These are phyloP conservation scores for Centrapalus pauciflorus DNA, from an alignment of 129 eudicot genomes.

Conservation along the genomic window DNA sequence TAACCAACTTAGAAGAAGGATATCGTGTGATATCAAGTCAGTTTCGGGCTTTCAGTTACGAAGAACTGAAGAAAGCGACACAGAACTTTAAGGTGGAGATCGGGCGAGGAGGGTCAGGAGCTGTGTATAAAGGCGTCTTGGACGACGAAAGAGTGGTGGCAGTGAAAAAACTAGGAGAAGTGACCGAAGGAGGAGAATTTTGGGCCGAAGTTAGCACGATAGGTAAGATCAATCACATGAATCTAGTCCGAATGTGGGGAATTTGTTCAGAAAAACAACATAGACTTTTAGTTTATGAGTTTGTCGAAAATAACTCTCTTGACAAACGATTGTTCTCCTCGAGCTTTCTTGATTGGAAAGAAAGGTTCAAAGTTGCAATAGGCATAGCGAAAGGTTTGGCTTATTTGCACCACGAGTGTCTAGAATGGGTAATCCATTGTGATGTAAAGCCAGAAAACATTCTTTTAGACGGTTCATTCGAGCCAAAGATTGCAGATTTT, in stretches of 20 bases:
- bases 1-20: conserved; percentile 36
- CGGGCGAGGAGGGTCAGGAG: conserved; percentile 49
- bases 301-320: conserved; percentile 38
- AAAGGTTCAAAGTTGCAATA: conserved; percentile 39
- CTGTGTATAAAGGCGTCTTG: conserved; percentile 40
- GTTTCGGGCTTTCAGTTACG: conserved; percentile 34
- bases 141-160: conserved; percentile 36
- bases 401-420: conserved; percentile 56
- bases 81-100: conserved; percentile 35
- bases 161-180: conserved; percentile 32
- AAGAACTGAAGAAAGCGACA: conserved; percentile 47
- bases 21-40: conserved; percentile 35
- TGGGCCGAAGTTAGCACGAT: conserved; percentile 44
- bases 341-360: conserved; percentile 34
- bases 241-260: conserved; percentile 62
- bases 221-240: conserved; percentile 50
- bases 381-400: conserved; percentile 57
- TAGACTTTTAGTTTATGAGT: conserved; percentile 52
- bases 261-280: conserved; percentile 39
- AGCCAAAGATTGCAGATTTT: conserved; percentile 56
- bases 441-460: conserved; percentile 63
- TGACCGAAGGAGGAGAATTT: conserved; percentile 31
- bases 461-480: conserved; percentile 43
- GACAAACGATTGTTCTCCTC: conserved; percentile 40
- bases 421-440: conserved; percentile 66